Percentiles rank a stretch among this genome's conserved stretches.
These are phyloP conservation scores for Arctium minus DNA, from an alignment of 129 eudicot genomes.

Conservation along the genomic window DNA sequence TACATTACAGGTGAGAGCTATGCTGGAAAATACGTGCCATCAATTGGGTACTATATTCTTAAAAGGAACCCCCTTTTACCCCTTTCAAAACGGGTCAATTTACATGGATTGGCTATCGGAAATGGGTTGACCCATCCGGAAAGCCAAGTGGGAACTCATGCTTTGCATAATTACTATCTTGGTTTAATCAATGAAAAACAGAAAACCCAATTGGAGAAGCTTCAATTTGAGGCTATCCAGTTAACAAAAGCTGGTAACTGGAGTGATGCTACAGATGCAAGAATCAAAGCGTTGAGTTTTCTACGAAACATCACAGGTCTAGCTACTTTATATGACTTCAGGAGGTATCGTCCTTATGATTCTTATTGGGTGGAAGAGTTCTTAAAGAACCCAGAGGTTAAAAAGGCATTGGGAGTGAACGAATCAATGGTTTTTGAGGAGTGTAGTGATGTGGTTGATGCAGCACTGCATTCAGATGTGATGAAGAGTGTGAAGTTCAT, in stretches of 20 bases:
- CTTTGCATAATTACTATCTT: conserved; percentile 51
- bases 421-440: conserved; percentile 49
- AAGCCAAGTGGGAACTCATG: conserved; percentile 75
- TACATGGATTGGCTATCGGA: conserved; percentile 81
- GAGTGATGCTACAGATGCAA: conserved; percentile 67
- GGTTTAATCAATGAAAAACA: conserved; percentile 81
- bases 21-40: conserved; percentile 90
- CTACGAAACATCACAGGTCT: conserved; percentile 62
- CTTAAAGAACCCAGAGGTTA: conserved; percentile 47
- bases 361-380: conserved; percentile 43
- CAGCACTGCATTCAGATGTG: conserved; percentile 59
- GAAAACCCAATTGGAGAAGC: conserved; percentile 50
- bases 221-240: conserved; percentile 44
- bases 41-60: conserved; percentile 66
- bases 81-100: conserved; percentile 39
- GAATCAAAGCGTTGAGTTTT: conserved; percentile 32
- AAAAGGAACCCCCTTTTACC: conserved; percentile 47
- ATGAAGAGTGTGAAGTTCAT: conserved; percentile 89
- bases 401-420: conserved; percentile 54
- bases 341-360: conserved; percentile 54
- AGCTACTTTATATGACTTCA: conserved; percentile 74
- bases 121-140: conserved; percentile 78
- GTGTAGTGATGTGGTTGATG: conserved; percentile 58
- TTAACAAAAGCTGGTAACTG: conserved; percentile 40
- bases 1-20: conserved; percentile 91